Evolutionary conservation across 2,329 filamentous ascomycete genomes (phyloP), one percentile per base, ranked within the genome.

Genomic region (Trichoderma sp.): DNA sequence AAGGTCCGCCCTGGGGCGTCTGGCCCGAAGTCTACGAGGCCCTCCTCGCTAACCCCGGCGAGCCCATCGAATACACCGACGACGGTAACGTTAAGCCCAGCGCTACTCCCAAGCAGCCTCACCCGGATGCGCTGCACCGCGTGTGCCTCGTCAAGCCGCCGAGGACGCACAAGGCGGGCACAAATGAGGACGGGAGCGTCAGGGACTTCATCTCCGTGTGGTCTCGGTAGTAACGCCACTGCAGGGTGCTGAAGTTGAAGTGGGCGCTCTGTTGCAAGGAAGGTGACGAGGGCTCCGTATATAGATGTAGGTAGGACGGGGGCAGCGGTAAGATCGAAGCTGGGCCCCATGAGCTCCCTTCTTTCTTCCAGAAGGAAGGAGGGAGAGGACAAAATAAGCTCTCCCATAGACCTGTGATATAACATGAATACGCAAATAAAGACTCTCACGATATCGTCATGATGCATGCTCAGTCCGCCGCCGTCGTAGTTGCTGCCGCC

Each of bases 1-100:
- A 86, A 11, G 93, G 94, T 0, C 93, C 94, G 14, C 93, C 94
- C 2, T 95, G 89, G 86, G 89, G 90, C 8, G 82, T 93, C 53
- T 87, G 89, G 14, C 87, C 92, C 1, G 87, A 89, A 73, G 87
- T 92, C 32, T 96, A 97, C 80, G 83, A 90, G 76, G 90, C 89
- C 73, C 90, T 95, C 76, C 85, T 97, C 56, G 86, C 86, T 69
- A 85, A 87, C 62, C 93, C 93, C 0, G 93, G 93, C 2, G 85
- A 90, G 74, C 86, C 90, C 11, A 82, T 94, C 15, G 78, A 83
- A 15, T 95, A 94, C 80, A 80, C 83, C 73, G 77, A 80, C 61
- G 79, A 82, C 71, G 83, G 83, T 18, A 80, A 80, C 36, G 83
- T 87, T 34, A 78, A 86, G 18, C 79, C 84, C 69, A 83, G 83